Evolutionary conservation across 345 rosid species (phyloP).

Genomic region (Lepidium africanum): DNA sequence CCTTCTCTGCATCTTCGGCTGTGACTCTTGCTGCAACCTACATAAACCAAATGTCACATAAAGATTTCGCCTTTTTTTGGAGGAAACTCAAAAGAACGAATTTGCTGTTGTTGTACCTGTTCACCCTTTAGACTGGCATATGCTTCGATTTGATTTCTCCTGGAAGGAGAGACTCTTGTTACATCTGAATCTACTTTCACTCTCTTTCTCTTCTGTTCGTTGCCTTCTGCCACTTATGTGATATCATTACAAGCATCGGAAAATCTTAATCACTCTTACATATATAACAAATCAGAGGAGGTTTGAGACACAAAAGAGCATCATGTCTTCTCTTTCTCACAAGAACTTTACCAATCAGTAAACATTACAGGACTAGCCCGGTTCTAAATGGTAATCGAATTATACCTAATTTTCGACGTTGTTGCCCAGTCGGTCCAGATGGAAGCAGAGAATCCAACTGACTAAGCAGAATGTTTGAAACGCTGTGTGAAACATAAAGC

Average conservation of each 20-base stretch:
- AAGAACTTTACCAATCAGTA: not conserved
- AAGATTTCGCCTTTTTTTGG: not conserved
- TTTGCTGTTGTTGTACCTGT: slow-evolving; percentile 45
- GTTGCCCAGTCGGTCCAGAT: slow-evolving; percentile 71
- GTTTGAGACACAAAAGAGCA: not conserved
- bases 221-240: slow-evolving; percentile 61
- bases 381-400: not conserved
- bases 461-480: slow-evolving; percentile 40
- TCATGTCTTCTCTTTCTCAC: not conserved
- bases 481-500: slow-evolving; percentile 32
- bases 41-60: not conserved
- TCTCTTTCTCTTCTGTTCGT: slow-evolving; percentile 74
- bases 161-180: slow-evolving; percentile 53
- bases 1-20: slow-evolving; percentile 70
- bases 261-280: slow-evolving; percentile 13
- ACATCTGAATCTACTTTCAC: slow-evolving; percentile 76
- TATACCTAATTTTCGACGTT: slow-evolving; percentile 70
- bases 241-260: slow-evolving; percentile 30
- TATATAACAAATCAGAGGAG: not conserved
- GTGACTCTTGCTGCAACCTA: slow-evolving; percentile 96
- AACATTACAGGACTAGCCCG: not conserved
- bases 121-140: slow-evolving; percentile 75
- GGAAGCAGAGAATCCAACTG: slow-evolving; percentile 74
- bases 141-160: slow-evolving; percentile 67
- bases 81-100: not conserved